Evolutionary conservation across 2,329 filamentous ascomycete genomes (phyloP).

Genomic region (Taxawa tesnikishii): DNA sequence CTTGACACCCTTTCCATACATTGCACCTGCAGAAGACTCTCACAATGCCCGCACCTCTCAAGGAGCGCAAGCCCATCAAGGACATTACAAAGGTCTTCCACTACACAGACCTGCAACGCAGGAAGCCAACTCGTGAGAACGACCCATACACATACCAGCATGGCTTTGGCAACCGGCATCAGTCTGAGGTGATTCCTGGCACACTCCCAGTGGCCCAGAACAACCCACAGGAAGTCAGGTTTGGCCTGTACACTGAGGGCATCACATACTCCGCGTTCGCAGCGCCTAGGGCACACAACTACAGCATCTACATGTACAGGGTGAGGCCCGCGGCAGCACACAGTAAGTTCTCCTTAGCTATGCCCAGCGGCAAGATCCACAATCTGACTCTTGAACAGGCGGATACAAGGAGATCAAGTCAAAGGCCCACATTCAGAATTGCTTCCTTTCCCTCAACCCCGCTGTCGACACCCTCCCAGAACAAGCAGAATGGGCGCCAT

Average conservation of each 20-base stretch:
- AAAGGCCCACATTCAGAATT: slow-evolving; percentile 22
- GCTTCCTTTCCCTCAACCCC: slow-evolving; percentile 35
- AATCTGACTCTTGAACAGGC: slow-evolving; percentile 3
- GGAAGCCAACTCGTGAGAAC: slow-evolving; percentile 24
- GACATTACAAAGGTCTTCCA: slow-evolving; percentile 25
- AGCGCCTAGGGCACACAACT: slow-evolving; percentile 28
- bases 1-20: too few species aligned
- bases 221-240: slow-evolving; percentile 28
- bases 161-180: slow-evolving; percentile 26
- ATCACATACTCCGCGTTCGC: slow-evolving; percentile 33
- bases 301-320: slow-evolving; percentile 33
- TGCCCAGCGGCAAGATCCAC: background rate
- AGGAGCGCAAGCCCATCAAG: slow-evolving; percentile 19
- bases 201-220: slow-evolving; percentile 30
- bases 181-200: slow-evolving; percentile 29
- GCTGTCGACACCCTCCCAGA: slow-evolving; percentile 36
- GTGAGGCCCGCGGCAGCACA: slow-evolving; percentile 31
- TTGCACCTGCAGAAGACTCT: background rate
- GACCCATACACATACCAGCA: slow-evolving; percentile 26
- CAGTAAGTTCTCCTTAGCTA: slow-evolving; percentile 19
- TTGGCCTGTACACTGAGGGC: slow-evolving; percentile 33
- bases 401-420: slow-evolving; percentile 9
- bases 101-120: slow-evolving; percentile 24
- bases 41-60: slow-evolving; percentile 6
- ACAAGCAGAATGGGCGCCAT: slow-evolving; percentile 36